phyloP scores from a whole-genome alignment of 140 eudicot species.

The Oenanthe javanica region DNA sequence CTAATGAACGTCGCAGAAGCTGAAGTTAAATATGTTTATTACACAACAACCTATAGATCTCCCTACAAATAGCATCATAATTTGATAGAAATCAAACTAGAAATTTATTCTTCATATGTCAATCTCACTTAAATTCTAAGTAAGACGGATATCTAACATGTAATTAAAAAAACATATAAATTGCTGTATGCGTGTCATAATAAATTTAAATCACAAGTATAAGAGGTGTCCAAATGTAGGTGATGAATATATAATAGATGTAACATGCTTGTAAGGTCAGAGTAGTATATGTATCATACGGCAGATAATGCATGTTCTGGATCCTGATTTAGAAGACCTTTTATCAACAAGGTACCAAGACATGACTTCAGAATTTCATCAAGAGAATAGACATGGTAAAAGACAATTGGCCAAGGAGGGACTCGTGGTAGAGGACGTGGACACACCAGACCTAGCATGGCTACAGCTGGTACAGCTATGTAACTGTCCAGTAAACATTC shows the following conservation, averaged over 20 bases:
- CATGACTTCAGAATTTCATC: too few relatives aligned
- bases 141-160: background rate
- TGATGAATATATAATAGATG: too few relatives aligned
- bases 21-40: background rate
- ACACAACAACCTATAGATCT: background rate
- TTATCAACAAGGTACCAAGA: too few relatives aligned
- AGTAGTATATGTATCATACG: too few relatives aligned
- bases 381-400: too few relatives aligned
- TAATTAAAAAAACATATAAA: background rate
- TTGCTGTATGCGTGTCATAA: background rate
- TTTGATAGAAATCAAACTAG: background rate
- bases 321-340: too few relatives aligned
- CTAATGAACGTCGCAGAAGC: background rate
- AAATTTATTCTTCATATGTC: background rate
- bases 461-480: conserved; percentile 34
- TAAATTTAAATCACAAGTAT: background rate
- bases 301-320: too few relatives aligned
- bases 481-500: background rate
- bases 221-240: too few relatives aligned
- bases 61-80: background rate
- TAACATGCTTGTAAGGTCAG: too few relatives aligned
- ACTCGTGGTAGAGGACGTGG: conserved; percentile 41
- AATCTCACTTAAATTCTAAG: background rate
- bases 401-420: conserved; percentile 13
- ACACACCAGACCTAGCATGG: conserved; percentile 39